phyloP scores from a whole-genome alignment of 768 basidiomycete genomes.

The Phylloporus scabripes region DNA sequence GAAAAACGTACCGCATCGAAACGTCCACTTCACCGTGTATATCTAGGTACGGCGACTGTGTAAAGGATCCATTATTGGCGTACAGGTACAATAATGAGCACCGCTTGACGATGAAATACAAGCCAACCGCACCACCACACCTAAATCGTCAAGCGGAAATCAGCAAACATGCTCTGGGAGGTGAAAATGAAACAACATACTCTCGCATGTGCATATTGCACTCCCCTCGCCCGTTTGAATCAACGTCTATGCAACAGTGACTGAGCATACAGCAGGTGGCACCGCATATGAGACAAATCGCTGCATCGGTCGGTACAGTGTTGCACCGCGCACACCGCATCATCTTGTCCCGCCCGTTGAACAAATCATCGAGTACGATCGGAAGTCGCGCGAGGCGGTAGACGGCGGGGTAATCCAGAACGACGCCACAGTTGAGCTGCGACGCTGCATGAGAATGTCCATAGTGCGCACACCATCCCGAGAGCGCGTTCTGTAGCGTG shows the following conservation, averaged over 20 bases:
- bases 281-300: constrained; percentile 90
- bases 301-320: constrained; percentile 77
- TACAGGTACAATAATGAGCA: constrained; percentile 89
- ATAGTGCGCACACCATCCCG: constrained; percentile 88
- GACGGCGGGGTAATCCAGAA: constrained; percentile 74
- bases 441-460: constrained; percentile 74
- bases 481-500: constrained; percentile 81
- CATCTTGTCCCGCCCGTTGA: constrained; percentile 66
- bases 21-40: constrained; percentile 91
- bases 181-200: constrained; percentile 45
- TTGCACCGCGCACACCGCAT: constrained; percentile 73
- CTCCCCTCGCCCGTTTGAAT: constrained; percentile 63
- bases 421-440: constrained; percentile 72
- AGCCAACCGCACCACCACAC: constrained; percentile 83
- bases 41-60: constrained; percentile 87
- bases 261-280: constrained; percentile 84
- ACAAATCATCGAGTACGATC: constrained; percentile 73
- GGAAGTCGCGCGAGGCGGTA: constrained; percentile 86
- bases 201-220: constrained; percentile 94
- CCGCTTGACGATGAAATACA: constrained; percentile 89
- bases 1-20: constrained; percentile 68
- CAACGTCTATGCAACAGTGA: constrained; percentile 78
- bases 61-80: constrained; percentile 84
- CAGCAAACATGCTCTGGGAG: neutral
- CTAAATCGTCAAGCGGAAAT: constrained; percentile 36